Evolutionary conservation across 805 yeast genomes (phyloP).

Genomic region (Lipomyces kockii): DNA sequence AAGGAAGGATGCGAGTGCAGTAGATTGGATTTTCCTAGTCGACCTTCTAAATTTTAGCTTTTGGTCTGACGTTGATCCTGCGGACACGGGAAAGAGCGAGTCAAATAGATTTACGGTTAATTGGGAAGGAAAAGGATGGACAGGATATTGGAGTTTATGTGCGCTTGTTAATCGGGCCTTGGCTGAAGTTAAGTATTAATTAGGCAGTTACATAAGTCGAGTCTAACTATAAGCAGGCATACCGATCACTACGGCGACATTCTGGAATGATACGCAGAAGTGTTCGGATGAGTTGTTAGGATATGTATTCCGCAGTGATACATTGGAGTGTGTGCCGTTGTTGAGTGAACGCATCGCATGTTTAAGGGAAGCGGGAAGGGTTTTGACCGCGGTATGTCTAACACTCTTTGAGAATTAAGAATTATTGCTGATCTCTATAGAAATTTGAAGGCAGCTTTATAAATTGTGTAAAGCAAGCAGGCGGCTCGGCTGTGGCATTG

Average conservation of each 20-base stretch:
- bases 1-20: conserved; percentile 16
- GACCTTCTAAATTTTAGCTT: conserved; percentile 52
- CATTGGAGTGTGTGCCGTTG: conserved; percentile 46
- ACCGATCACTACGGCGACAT: conserved; percentile 47
- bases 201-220: not conserved
- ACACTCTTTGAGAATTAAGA: not conserved
- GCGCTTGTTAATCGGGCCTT: conserved; percentile 52
- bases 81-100: conserved; percentile 43
- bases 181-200: conserved; percentile 39
- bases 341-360: conserved; percentile 45
- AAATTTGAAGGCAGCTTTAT: conserved; percentile 38
- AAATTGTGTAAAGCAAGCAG: conserved; percentile 39
- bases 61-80: conserved; percentile 48
- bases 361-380: conserved; percentile 47
- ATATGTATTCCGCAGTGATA: conserved; percentile 45
- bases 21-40: conserved; percentile 51
- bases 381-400: conserved; percentile 31
- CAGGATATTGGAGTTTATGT: conserved; percentile 54
- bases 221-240: conserved; percentile 37
- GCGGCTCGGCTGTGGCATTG: conserved; percentile 45
- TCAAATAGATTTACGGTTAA: conserved; percentile 45
- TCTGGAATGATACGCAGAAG: conserved; percentile 45
- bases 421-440: not conserved
- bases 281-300: conserved; percentile 38
- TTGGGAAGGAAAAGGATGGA: conserved; percentile 45